Evolutionary conservation across 768 basidiomycete genomes (phyloP).

Genomic region (Phylloporus sp.): DNA sequence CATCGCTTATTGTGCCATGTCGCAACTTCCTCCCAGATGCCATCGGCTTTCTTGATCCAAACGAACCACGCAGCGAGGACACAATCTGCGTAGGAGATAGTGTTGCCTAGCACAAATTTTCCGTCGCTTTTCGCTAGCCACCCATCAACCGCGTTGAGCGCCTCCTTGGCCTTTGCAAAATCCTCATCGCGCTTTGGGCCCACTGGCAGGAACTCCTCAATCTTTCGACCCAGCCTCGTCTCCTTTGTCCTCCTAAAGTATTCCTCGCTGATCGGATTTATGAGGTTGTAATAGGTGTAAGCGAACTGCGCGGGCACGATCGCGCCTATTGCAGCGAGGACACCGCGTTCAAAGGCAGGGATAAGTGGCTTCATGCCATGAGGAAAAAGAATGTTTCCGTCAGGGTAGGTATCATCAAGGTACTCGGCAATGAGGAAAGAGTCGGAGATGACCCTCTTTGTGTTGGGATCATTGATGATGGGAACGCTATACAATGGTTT

Average conservation of each 20-base stretch:
- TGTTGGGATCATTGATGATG: conserved; percentile 39
- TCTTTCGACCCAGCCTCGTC: conserved; percentile 26
- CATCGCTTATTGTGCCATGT: conserved; percentile 40
- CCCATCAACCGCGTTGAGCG: conserved; percentile 21
- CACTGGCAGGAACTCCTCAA: conserved; percentile 35
- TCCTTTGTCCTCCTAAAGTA: conserved; percentile 37
- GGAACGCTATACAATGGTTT: conserved; percentile 40
- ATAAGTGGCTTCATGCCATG: conserved; percentile 37
- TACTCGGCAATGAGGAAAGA: conserved; percentile 44
- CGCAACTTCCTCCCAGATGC: conserved; percentile 32
- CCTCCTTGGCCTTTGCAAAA: conserved; percentile 28
- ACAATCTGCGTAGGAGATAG: conserved; percentile 34
- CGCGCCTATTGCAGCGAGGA: conserved; percentile 11
- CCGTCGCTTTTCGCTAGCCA: conserved; percentile 30
- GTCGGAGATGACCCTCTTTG: conserved; percentile 34
- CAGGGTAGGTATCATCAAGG: conserved; percentile 42
- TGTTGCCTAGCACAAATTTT: conserved; percentile 34
- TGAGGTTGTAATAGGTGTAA: conserved; percentile 11
- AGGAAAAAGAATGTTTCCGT: conserved; percentile 39
- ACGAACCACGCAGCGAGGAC: conserved; percentile 31
- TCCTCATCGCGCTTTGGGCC: conserved; percentile 24
- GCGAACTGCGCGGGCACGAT: conserved; percentile 16
- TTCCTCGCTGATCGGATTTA: conserved; percentile 25
- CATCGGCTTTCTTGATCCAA: conserved; percentile 33
- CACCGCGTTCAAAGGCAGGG: conserved; percentile 32